Evolutionary conservation across 257 asterid genomes (phyloP).

Genomic region (Solanum raphanifolium): DNA sequence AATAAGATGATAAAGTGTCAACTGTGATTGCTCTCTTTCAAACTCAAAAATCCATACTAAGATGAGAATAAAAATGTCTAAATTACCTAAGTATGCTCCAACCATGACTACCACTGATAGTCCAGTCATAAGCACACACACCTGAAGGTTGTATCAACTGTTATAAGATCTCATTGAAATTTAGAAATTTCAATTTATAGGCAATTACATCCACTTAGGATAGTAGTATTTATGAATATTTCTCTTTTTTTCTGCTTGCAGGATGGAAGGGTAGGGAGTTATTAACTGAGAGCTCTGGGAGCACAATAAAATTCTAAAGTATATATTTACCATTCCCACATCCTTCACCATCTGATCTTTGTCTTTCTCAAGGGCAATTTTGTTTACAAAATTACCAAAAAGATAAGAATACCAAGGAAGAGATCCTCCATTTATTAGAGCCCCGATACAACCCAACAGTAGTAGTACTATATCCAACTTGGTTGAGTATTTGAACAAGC

Average conservation of each 20-base stretch:
- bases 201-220: background rate
- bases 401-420: slow-evolving; percentile 85
- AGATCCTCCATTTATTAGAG: slow-evolving; percentile 76
- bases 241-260: background rate
- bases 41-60: background rate
- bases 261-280: background rate
- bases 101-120: slow-evolving; percentile 48
- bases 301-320: background rate
- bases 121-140: slow-evolving; percentile 66
- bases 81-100: slow-evolving; percentile 80
- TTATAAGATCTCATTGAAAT: background rate
- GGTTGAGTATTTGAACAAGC: slow-evolving; percentile 63
- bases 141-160: slow-evolving; percentile 18
- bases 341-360: slow-evolving; percentile 54
- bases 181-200: background rate
- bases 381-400: slow-evolving; percentile 59
- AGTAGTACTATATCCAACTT: slow-evolving; percentile 51
- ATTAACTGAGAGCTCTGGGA: background rate
- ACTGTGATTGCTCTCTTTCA: background rate
- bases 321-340: slow-evolving; percentile 39
- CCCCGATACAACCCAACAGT: slow-evolving; percentile 65
- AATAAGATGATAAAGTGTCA: background rate
- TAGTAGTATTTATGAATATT: background rate
- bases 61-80: background rate
- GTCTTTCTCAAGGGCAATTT: slow-evolving; percentile 33